phyloP scores from a whole-genome alignment of 2,329 filamentous ascomycete genomes.

The Atkinsonella texensis region DNA sequence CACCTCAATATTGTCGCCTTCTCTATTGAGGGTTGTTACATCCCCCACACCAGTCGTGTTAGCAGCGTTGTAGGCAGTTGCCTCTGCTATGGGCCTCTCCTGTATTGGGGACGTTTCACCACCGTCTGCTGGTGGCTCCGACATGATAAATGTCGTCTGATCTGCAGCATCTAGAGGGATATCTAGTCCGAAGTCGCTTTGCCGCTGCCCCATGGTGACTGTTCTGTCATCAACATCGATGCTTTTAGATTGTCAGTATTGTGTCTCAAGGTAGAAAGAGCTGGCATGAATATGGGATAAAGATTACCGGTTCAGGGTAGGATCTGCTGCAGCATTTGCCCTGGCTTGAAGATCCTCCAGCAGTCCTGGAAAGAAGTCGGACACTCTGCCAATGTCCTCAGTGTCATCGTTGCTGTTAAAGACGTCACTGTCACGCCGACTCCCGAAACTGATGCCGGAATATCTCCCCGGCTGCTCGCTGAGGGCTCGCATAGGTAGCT shows the following conservation, averaged over 20 bases:
- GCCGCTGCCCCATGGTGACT: conserved; percentile 26
- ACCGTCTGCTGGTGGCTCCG: conserved; percentile 19
- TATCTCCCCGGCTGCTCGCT: conserved; percentile 33
- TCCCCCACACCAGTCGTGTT: conserved; percentile 3
- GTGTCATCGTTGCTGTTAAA: conserved; percentile 25
- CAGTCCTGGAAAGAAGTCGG: conserved; percentile 40
- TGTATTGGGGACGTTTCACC: conserved; percentile 13
- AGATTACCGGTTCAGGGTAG: conserved; percentile 32
- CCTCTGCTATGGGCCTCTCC: not conserved
- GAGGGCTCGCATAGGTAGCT: conserved; percentile 41
- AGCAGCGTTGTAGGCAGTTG: not conserved
- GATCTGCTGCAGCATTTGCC: conserved; percentile 24
- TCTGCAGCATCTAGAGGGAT: conserved; percentile 34
- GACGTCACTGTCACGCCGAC: conserved; percentile 41
- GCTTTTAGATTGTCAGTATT: conserved; percentile 12
- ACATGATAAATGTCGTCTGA: conserved; percentile 41
- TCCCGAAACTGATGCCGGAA: conserved; percentile 42
- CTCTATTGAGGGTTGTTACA: conserved; percentile 5
- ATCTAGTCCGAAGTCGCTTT: conserved; percentile 40
- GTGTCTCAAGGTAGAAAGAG: not conserved
- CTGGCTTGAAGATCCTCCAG: conserved; percentile 30
- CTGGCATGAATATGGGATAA: too few species aligned
- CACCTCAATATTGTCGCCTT: not conserved
- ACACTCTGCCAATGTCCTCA: conserved; percentile 32
- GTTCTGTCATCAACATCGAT: conserved; percentile 29